Percentiles rank a stretch among this genome's conserved stretches.
phyloP scores from a whole-genome alignment of 495 filamentous ascomycete species.

The Penicillium samsonianum region DNA sequence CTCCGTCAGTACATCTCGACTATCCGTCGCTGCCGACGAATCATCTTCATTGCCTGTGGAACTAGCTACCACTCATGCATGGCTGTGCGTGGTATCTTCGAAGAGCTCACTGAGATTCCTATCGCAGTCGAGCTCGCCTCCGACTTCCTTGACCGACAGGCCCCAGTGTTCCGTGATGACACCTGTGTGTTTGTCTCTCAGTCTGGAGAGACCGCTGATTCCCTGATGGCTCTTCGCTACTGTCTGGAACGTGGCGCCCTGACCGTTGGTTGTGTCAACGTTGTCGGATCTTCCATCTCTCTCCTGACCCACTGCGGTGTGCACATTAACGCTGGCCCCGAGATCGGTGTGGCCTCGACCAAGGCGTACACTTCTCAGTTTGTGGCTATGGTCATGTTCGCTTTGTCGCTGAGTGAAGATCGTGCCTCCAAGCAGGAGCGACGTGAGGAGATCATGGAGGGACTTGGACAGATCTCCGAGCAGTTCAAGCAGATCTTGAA shows the following conservation, averaged over 20 bases:
- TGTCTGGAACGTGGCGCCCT: conserved; percentile 95
- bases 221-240: conserved; percentile 93
- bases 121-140: conserved; percentile 96
- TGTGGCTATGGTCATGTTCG: conserved; percentile 99
- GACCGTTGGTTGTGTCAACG: conserved; percentile 97
- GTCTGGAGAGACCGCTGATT: conserved; percentile 98
- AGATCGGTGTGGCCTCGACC: conserved; percentile 98
- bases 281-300: conserved; percentile 96
- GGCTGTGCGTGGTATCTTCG: conserved; percentile 96
- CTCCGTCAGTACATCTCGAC: conserved; percentile 94
- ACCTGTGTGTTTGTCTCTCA: conserved; percentile 99
- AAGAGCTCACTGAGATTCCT: conserved; percentile 96
- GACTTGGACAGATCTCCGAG: conserved; percentile 77
- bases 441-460: conserved; percentile 95
- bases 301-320: conserved; percentile 99
- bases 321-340: conserved; percentile 97
- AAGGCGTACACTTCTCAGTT: conserved; percentile 99
- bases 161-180: conserved; percentile 99
- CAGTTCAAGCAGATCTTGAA: conserved; percentile 91
- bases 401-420: conserved; percentile 91
- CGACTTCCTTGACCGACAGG: conserved; percentile 95
- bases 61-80: conserved; percentile 99
- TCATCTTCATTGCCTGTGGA: conserved; percentile 98
- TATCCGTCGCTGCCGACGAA: conserved; percentile 90
- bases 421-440: conserved; percentile 91